These are phyloP conservation scores for Cunninghamia lanceolata DNA, from an alignment of 75 land plant genomes.

Conservation along the genomic window DNA sequence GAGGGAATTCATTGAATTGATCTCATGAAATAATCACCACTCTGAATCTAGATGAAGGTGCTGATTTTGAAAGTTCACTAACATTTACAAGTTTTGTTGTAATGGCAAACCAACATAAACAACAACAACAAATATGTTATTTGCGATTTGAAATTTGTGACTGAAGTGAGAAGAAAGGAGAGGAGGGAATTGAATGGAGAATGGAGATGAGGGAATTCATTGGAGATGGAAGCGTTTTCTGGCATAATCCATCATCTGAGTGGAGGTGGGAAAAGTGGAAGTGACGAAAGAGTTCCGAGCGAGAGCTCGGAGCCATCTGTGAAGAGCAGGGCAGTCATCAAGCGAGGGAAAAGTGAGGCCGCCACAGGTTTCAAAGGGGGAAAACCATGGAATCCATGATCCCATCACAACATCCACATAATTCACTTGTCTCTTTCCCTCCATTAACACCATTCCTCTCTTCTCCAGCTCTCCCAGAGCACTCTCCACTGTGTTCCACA, in stretches of 20 bases:
- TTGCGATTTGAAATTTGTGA: too few relatives aligned
- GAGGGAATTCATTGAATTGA: too few relatives aligned
- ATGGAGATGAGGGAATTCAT: too few relatives aligned
- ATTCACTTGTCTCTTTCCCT: neutral
- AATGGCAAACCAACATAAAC: too few relatives aligned
- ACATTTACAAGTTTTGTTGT: too few relatives aligned
- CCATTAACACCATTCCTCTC: neutral
- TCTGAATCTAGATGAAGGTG: too few relatives aligned
- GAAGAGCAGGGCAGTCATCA: neutral
- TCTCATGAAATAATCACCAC: too few relatives aligned
- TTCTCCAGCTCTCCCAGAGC: neutral
- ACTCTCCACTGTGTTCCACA: neutral
- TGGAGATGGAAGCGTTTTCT: neutral
- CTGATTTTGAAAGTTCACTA: too few relatives aligned
- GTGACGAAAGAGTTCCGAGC: neutral
- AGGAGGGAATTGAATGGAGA: too few relatives aligned
- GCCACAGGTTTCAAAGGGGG: neutral
- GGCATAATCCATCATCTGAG: neutral
- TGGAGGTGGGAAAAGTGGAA: neutral
- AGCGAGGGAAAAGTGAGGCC: neutral
- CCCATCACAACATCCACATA: neutral
- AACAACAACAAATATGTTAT: too few relatives aligned
- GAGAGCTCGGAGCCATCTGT: neutral
- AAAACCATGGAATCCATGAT: constrained; percentile 3
- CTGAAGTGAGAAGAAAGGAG: too few relatives aligned